phyloP scores from a whole-genome alignment of 306 rosid species.

The Luffa aegyptiaca region DNA sequence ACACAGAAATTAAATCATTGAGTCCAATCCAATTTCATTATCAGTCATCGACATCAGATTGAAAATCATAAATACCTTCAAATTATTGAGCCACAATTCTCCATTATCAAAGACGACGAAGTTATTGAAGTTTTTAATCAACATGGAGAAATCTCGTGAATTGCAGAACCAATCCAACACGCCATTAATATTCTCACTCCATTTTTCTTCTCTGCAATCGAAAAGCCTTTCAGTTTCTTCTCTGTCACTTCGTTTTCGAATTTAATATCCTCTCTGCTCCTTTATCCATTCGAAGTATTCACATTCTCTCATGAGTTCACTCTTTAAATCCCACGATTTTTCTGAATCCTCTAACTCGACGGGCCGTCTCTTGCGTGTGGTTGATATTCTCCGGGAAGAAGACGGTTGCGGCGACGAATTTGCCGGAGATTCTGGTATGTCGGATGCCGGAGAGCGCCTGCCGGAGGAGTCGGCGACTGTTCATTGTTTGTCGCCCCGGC shows the following conservation, averaged over 20 bases:
- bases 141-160: not conserved
- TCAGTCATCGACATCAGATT: not conserved
- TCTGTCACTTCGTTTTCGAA: conserved; percentile 8
- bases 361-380: conserved; percentile 31
- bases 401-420: conserved; percentile 17
- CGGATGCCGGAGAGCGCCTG: not conserved
- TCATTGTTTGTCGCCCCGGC: conserved; percentile 39
- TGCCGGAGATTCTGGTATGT: conserved; percentile 24
- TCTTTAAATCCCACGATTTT: conserved; percentile 22
- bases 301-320: not conserved
- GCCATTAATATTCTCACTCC: conserved; percentile 17
- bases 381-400: conserved; percentile 41
- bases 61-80: not conserved
- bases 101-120: not conserved
- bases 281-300: not conserved
- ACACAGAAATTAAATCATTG: not conserved
- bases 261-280: conserved; percentile 6
- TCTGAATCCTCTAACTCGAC: conserved; percentile 1
- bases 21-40: not conserved
- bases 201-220: conserved; percentile 1
- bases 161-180: conserved; percentile 3
- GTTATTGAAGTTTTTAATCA: not conserved
- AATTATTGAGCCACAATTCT: not conserved
- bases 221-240: not conserved
- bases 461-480: not conserved